Percentiles rank a stretch among this genome's conserved stretches.
Evolutionary conservation across 2,329 filamentous ascomycete species (phyloP).

Genomic region (Cytospora piceae): DNA sequence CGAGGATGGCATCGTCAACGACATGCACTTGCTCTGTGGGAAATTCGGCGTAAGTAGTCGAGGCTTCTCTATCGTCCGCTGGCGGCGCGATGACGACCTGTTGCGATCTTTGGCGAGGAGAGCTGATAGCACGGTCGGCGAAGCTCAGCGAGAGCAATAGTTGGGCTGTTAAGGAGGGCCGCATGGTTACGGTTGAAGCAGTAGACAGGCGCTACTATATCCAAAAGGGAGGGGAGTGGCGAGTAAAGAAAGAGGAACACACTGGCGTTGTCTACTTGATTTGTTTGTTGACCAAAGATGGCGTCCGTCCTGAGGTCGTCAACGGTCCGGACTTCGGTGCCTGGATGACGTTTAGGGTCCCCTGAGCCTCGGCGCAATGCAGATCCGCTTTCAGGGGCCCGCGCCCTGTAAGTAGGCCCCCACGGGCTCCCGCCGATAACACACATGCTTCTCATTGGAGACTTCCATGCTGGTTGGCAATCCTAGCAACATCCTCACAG

Average conservation of each 20-base stretch:
- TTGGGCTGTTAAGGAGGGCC: conserved; percentile 6
- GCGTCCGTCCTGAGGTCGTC: neutral
- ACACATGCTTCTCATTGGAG: neutral
- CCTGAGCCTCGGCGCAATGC: conserved; percentile 2
- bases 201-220: neutral
- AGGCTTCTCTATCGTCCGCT: neutral
- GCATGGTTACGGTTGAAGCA: conserved; percentile 10
- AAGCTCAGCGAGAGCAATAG: conserved; percentile 17
- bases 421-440: neutral
- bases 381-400: conserved; percentile 9
- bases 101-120: conserved; percentile 16
- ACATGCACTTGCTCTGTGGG: neutral
- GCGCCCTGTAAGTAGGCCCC: neutral
- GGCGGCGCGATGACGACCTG: conserved; percentile 22
- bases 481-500: no score
- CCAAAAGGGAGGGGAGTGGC: neutral
- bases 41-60: neutral
- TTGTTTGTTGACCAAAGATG: neutral
- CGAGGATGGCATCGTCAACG: conserved; percentile 23
- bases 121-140: conserved; percentile 20
- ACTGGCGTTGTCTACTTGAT: neutral
- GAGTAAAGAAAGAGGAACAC: no score
- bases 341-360: neutral
- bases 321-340: neutral
- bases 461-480: no score